A percentile compares a stretch with the other conserved stretches of the same genome.
phyloP scores from a whole-genome alignment of 2,329 filamentous ascomycete genomes.

The Colletotrichum cereale region DNA sequence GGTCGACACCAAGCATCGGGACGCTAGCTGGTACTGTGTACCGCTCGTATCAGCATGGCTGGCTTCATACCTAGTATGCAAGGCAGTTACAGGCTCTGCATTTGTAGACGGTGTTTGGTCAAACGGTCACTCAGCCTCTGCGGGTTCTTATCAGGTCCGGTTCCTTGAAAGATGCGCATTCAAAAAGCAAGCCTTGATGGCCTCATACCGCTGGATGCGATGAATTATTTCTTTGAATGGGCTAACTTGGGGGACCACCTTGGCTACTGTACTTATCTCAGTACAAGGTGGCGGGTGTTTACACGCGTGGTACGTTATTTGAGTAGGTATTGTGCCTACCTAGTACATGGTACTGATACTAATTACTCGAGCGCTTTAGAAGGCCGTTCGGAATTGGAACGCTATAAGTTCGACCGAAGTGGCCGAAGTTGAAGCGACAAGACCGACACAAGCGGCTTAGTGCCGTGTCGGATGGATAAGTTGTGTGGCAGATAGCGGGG shows the following conservation, averaged over 20 bases:
- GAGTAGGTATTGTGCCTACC: too few species aligned
- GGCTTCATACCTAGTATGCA: not conserved
- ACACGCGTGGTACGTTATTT: not conserved
- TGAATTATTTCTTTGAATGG: not conserved
- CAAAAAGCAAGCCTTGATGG: not conserved
- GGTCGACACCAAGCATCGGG: not conserved
- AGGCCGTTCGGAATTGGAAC: not conserved
- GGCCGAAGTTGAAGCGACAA: conserved; percentile 36
- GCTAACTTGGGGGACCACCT: not conserved
- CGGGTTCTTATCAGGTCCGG: not conserved
- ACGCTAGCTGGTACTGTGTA: too few species aligned
- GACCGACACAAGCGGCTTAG: conserved; percentile 11
- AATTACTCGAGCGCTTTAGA: not conserved
- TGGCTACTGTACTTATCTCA: too few species aligned
- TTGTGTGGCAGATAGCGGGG: conserved; percentile 14
- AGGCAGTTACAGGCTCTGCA: not conserved
- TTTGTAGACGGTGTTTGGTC: not conserved
- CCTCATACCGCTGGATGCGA: not conserved
- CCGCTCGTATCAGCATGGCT: too few species aligned
- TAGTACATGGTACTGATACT: too few species aligned
- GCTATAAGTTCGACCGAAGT: conserved; percentile 32
- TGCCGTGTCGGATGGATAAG: conserved; percentile 17
- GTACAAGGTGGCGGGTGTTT: not conserved
- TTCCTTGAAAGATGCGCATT: not conserved
- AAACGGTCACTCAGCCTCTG: not conserved